Percentiles rank a stretch among this genome's conserved stretches.
Evolutionary conservation across 257 asterid genomes (phyloP).

Genomic region (Plectranthus barbatus): DNA sequence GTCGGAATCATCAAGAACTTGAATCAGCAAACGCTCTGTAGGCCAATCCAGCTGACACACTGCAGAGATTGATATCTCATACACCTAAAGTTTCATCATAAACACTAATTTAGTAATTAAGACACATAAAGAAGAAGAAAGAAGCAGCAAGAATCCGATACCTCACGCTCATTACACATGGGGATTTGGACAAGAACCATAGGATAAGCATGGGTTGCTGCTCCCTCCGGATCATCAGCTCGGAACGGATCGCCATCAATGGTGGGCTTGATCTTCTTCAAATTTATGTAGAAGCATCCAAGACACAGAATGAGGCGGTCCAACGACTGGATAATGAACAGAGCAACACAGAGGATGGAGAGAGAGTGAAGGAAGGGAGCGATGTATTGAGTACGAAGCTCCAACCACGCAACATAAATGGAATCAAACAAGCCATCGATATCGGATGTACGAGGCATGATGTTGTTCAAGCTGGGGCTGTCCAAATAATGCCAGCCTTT

Average conservation of each 20-base stretch:
- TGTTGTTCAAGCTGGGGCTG: constrained; percentile 23
- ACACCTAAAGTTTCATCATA: constrained; percentile 30
- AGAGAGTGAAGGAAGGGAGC: constrained; percentile 44
- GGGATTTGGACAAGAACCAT: constrained; percentile 82
- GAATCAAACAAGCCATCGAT: constrained; percentile 31
- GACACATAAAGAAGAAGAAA: too few relatives aligned
- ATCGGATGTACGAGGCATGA: constrained; percentile 25
- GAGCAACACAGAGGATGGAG: constrained; percentile 40
- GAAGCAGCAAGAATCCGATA: background rate
- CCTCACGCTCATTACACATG: constrained; percentile 75
- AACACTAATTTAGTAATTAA: background rate
- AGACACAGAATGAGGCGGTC: constrained; percentile 53
- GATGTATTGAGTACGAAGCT: constrained; percentile 28
- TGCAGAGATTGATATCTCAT: constrained; percentile 64
- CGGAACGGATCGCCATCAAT: constrained; percentile 28
- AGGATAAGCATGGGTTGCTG: constrained; percentile 26
- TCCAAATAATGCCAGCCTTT: constrained; percentile 50
- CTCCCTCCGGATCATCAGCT: constrained; percentile 32
- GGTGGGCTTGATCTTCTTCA: constrained; percentile 46
- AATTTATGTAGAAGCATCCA: constrained; percentile 52
- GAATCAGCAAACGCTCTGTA: constrained; percentile 43
- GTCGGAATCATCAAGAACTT: constrained; percentile 64
- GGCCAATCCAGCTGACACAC: constrained; percentile 71
- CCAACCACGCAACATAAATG: constrained; percentile 50
- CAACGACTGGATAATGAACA: constrained; percentile 48